Evolutionary conservation across 257 asterid genomes (phyloP), one percentile per base, ranked within the genome.

Genomic region (Verbascum thapsus): DNA sequence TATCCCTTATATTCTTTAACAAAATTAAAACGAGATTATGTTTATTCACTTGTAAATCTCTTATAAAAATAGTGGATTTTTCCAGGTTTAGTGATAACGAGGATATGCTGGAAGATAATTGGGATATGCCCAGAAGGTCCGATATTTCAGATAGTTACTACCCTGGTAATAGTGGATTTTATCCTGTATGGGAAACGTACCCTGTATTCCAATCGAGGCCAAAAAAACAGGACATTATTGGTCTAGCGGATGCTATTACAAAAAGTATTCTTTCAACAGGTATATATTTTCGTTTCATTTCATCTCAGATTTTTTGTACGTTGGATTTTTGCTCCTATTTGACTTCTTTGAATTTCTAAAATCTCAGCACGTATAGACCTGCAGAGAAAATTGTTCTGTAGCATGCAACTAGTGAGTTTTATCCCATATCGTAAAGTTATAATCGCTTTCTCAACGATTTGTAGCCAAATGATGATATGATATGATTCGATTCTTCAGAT

Each of bases 231-330:
- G 99, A 94, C 54, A 81, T 2, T 34, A 87, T 85, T 56, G 99
- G 97, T 52, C 90, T 94, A 68, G 97, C 97, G 8, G 97, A 94
- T 77, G 97, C 99, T 72, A 89, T 94, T 64, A 71, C 96, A 20
- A 89, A 94, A 78, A 94, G 99, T 72, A 94, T 94, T 76, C 90
- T 94, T 69, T 81, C 83, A 68, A 76, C 96, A 37, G 97, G 98
- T 91, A 73, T 40, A 50, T 19, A 38, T 58, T 44, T 58, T 44
- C 20, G 32, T 26, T 47, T 51, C 23, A 10, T 53, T 68, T 69
- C 42, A 49, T 53, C 71, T 67, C 39, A 53, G 43, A 58, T 56
- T 23, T 48, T 55, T 48, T 55, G 32, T 44, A 58, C 48, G 17
- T 20, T 59, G 53, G 65, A 42, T 70, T 64, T 57, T 64, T 57